Evolutionary conservation across 768 basidiomycete genomes (phyloP), one percentile per base, ranked within the genome.

Genomic region (Sarcodon aspratus): DNA sequence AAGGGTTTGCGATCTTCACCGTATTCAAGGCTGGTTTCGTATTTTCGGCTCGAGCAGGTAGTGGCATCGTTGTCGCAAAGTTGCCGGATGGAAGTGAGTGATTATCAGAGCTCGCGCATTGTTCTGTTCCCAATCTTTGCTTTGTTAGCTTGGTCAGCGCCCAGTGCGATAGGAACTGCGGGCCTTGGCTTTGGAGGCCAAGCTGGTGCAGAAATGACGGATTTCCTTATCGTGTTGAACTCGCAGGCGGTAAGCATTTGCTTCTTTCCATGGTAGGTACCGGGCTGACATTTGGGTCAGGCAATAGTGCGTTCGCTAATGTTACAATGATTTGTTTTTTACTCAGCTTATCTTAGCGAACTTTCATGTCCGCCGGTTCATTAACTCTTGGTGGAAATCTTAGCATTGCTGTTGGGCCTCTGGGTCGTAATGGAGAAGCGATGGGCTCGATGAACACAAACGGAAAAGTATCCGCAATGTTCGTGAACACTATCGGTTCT

Each of bases 351-450:
- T 12, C 21, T 31, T 59, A 86, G 78, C 75, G 69, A 65, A 82
- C 85, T 1, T 98, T 99, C 67, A 98, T 98, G 95, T 75, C 92
- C 10, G 85, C 92, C 12, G 95, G 96, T 7, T 88, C 84, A 7
- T 62, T 99, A 50, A 92, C 87, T 2, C 69, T 96, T 2, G 94
- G 94, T 15, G 93, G 93, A 11, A 95, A 93, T 59, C 69, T 94
- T 65, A 92, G 90, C 52, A 69, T 91, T 40, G 85, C 94, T 8
- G 73, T 96, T 1, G 95, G 95, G 3, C 95, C 95, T 9, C 69
- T 98, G 1, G 95, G 95, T 17, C 81, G 95, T 31, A 97, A 92
- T 59, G 89, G 87, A n/a, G 95, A 98, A 68, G 95, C 92, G 3
- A 73, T 72, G 3, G 93, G 91, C 13, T 72, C 89, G 0, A 54